phyloP scores from a whole-genome alignment of 805 yeast species.

The Yarrowia sp. region DNA sequence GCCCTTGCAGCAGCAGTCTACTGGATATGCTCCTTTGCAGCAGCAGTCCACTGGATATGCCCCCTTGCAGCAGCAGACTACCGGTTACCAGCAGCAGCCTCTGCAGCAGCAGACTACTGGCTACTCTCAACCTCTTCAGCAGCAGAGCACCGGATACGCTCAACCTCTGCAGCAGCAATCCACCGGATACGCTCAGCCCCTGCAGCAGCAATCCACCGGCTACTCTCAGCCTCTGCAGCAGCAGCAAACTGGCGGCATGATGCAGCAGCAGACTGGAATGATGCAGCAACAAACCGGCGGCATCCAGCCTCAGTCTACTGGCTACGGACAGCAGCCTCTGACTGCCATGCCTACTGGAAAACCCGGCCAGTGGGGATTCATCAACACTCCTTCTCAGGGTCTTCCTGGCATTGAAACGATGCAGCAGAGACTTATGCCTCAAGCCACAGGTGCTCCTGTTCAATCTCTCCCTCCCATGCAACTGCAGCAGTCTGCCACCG shows the following conservation, averaged over 20 bases:
- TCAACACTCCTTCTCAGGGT: slow-evolving; percentile 64
- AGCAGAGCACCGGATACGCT: slow-evolving; percentile 37
- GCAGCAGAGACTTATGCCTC: slow-evolving; percentile 66
- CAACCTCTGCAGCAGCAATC: slow-evolving; percentile 37
- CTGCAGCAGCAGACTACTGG: slow-evolving; percentile 47
- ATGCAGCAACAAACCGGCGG: too few species aligned
- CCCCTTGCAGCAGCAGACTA: slow-evolving; percentile 39
- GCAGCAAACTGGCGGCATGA: slow-evolving; percentile 37
- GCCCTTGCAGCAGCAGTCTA: slow-evolving; percentile 42
- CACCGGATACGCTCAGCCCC: slow-evolving; percentile 38
- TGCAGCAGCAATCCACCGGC: slow-evolving; percentile 47
- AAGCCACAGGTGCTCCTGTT: slow-evolving; percentile 37
- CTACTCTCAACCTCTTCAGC: slow-evolving; percentile 42
- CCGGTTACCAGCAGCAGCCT: slow-evolving; percentile 47
- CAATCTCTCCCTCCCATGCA: slow-evolving; percentile 38
- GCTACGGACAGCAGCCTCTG: slow-evolving; percentile 35
- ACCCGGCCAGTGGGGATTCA: slow-evolving; percentile 82
- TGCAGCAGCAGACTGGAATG: slow-evolving; percentile 42
- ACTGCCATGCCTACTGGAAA: slow-evolving; percentile 52
- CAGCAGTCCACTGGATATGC: slow-evolving; percentile 37
- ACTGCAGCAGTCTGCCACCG: slow-evolving; percentile 49
- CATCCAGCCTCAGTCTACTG: slow-evolving; percentile 36
- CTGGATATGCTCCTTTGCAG: slow-evolving; percentile 46
- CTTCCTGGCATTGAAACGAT: slow-evolving; percentile 67
- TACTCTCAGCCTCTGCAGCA: slow-evolving; percentile 42